Conservation (phyloP, 345 rosid genomes). For the Punica granatum region DNA sequence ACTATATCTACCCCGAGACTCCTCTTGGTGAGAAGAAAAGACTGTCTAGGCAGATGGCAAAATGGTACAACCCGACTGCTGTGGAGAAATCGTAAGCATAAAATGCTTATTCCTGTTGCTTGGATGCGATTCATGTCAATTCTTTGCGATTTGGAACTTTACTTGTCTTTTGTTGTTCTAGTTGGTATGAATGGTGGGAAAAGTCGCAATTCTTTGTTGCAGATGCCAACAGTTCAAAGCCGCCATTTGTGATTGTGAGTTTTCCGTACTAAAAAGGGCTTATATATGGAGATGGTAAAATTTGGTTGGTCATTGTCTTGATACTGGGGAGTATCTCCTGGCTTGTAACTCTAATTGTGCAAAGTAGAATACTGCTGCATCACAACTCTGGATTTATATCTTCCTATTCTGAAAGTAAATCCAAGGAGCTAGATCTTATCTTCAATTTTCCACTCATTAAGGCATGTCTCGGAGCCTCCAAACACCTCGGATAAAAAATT, state of each 20-base stretch:
- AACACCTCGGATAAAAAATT: not conserved
- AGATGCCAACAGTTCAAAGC: constrained; percentile 67
- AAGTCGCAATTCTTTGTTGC: constrained; percentile 58
- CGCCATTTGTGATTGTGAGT: constrained; percentile 72
- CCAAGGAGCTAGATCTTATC: not conserved
- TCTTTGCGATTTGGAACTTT: not conserved
- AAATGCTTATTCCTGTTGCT: not conserved
- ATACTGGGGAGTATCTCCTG: not conserved
- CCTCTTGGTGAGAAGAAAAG: constrained; percentile 64
- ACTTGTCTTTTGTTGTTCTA: constrained; percentile 20
- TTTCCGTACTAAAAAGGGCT: not conserved
- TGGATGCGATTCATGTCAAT: not conserved
- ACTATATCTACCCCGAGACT: constrained; percentile 73
- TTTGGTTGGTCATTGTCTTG: not conserved
- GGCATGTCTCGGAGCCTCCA: not conserved
- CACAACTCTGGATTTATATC: not conserved
- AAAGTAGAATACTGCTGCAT: not conserved
- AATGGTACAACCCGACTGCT: constrained; percentile 64
- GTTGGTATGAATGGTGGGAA: constrained; percentile 99
- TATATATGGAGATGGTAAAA: not conserved
- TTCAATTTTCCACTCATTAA: not conserved
- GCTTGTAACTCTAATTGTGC: not conserved
- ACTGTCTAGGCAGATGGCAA: constrained; percentile 80
- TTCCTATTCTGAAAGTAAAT: not conserved
- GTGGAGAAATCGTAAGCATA: constrained; percentile 81